Conservation (phyloP, 2,329 filamentous ascomycete genomes). For the Fonsecaea erecta region DNA sequence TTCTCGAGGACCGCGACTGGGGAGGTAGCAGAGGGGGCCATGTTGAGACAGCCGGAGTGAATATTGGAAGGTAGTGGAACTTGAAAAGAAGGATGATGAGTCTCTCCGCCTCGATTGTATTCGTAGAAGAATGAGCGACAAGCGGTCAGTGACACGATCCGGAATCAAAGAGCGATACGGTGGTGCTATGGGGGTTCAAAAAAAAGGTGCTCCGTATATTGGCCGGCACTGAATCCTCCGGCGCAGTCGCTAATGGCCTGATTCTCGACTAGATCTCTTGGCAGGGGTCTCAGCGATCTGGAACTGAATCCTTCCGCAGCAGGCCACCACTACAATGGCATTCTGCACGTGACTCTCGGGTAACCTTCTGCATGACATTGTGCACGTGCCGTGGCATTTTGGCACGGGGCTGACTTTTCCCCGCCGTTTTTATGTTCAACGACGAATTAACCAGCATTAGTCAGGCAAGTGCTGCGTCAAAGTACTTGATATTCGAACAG, state of each 20-base stretch:
- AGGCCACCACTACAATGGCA: neutral
- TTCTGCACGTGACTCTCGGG: neutral
- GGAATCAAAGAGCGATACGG: conserved; percentile 17
- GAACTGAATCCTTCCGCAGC: conserved; percentile 6
- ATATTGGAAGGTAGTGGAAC: neutral
- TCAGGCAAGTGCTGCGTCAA: neutral
- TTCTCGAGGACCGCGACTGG: conserved; percentile 63
- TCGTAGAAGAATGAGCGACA: conserved; percentile 16
- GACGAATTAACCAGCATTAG: conserved; percentile 12
- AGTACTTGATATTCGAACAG: neutral
- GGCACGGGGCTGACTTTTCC: conserved; percentile 11
- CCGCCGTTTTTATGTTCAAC: conserved; percentile 13
- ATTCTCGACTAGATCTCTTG: conserved; percentile 8
- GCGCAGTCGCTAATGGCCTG: conserved; percentile 1
- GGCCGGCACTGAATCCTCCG: neutral
- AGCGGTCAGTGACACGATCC: conserved; percentile 13
- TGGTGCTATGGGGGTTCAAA: neutral
- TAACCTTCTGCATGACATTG: neutral
- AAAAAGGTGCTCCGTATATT: neutral
- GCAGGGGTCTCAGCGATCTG: conserved; percentile 7
- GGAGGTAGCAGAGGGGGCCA: conserved; percentile 53
- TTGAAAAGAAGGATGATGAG: neutral
- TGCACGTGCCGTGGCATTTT: neutral
- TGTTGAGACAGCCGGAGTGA: conserved; percentile 43
- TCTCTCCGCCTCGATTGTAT: neutral